phyloP scores from a whole-genome alignment of 768 basidiomycete species.

The Rhodosporidiobolus odoratus region DNA sequence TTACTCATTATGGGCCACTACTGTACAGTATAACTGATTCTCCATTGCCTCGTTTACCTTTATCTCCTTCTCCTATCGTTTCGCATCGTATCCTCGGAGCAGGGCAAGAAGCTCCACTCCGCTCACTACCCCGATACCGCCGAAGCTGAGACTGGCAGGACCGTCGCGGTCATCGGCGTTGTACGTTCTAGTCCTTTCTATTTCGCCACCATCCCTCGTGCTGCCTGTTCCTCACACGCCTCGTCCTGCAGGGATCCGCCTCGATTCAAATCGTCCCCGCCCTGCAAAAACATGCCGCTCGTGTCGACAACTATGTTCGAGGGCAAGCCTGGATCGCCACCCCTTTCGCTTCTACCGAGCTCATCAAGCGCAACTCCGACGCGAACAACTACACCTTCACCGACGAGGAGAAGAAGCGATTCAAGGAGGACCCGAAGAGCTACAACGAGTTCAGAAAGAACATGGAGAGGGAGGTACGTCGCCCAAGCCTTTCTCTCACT shows the following conservation, averaged over 20 bases:
- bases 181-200: slow-evolving; percentile 17
- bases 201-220: not conserved
- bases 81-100: no score
- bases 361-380: slow-evolving; percentile 22
- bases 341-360: slow-evolving; percentile 29
- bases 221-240: no score
- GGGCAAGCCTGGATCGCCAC: slow-evolving; percentile 34
- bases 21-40: no score
- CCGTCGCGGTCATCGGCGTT: slow-evolving; percentile 43
- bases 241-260: slow-evolving; percentile 25
- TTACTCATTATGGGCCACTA: no score
- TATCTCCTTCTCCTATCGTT: not conserved
- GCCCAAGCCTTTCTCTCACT: not conserved
- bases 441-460: slow-evolving; percentile 27
- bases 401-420: slow-evolving; percentile 34
- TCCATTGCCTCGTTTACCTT: not conserved
- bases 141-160: slow-evolving; percentile 41
- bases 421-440: slow-evolving; percentile 5
- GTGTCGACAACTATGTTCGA: slow-evolving; percentile 35
- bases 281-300: slow-evolving; percentile 16
- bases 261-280: slow-evolving; percentile 37
- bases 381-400: slow-evolving; percentile 33
- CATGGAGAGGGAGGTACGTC: slow-evolving; percentile 36
- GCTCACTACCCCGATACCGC: slow-evolving; percentile 54
- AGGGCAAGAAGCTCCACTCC: slow-evolving; percentile 60